phyloP scores from a whole-genome alignment of 2,329 filamentous ascomycete species.

The Neurospora sp. region DNA sequence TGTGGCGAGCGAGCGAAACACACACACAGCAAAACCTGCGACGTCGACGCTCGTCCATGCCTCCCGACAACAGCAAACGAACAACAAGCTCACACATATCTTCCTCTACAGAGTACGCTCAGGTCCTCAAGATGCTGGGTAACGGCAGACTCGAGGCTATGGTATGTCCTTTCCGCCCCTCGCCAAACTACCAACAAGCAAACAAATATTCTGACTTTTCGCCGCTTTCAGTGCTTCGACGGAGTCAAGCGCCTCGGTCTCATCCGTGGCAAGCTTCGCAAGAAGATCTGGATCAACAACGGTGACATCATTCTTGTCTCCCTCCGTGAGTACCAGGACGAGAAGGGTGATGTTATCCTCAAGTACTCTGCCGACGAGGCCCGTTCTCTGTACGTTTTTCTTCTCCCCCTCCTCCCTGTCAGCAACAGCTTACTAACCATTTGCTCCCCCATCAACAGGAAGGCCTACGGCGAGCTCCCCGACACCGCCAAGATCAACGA shows the following conservation, averaged over 20 bases:
- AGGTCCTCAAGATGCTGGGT: constrained; percentile 78
- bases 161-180: constrained; percentile 18
- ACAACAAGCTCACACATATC: constrained; percentile 5
- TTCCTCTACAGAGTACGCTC: constrained; percentile 39
- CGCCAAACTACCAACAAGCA: background rate
- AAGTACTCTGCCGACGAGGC: constrained; percentile 97
- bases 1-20: constrained; percentile 1
- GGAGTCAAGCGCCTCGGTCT: constrained; percentile 68
- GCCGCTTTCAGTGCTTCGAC: constrained; percentile 68
- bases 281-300: constrained; percentile 99
- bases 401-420: background rate
- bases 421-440: constrained; percentile 4
- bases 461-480: constrained; percentile 94
- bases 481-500: constrained; percentile 99
- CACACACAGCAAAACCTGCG: background rate
- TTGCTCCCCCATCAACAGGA: constrained; percentile 27
- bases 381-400: constrained; percentile 51
- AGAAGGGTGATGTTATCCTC: constrained; percentile 85
- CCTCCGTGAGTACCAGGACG: constrained; percentile 76
- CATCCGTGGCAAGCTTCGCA: constrained; percentile 84
- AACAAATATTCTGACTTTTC: background rate
- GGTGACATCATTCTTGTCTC: constrained; percentile 89
- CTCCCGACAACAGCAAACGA: background rate
- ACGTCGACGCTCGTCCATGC: background rate
- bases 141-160: constrained; percentile 68